Conservation (phyloP, 1,139 yeast genomes). For the Spathaspora sp. region DNA sequence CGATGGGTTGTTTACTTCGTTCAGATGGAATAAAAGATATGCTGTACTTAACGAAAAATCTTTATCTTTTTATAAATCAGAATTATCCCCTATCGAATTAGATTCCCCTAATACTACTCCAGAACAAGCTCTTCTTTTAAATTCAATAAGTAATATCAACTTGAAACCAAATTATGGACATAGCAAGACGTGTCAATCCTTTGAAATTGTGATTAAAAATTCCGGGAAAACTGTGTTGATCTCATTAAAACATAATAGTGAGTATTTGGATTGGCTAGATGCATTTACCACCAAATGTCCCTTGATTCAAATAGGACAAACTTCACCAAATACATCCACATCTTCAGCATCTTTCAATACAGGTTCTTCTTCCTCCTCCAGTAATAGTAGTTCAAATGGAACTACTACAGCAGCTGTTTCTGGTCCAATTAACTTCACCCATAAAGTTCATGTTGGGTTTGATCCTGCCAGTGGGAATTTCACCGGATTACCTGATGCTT, state of each 20-base stretch:
- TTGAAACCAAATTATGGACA: conserved; percentile 43
- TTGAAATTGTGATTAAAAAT: conserved; percentile 71
- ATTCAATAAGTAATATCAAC: conserved; percentile 38
- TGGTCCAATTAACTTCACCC: conserved; percentile 76
- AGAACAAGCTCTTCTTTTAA: conserved; percentile 43
- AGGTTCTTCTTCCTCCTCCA: background rate
- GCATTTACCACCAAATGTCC: conserved; percentile 88
- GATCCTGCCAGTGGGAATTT: conserved; percentile 71
- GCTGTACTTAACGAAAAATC: conserved; percentile 75
- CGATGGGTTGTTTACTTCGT: conserved; percentile 77
- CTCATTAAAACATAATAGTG: conserved; percentile 76
- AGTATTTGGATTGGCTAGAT: conserved; percentile 88
- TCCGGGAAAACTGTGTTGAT: conserved; percentile 66
- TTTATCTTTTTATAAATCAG: conserved; percentile 73
- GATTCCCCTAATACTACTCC: conserved; percentile 21
- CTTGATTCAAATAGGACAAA: conserved; percentile 39
- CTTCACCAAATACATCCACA: conserved; percentile 1
- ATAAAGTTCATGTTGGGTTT: conserved; percentile 62
- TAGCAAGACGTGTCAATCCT: conserved; percentile 65
- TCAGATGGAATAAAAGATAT: conserved; percentile 89
- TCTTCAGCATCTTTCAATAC: conserved; percentile 1
- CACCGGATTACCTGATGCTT: conserved; percentile 76
- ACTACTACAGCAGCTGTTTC: conserved; percentile 50
- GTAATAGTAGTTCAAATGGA: conserved; percentile 1
- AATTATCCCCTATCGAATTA: conserved; percentile 30